phyloP scores from a whole-genome alignment of 1,284 basidiomycete species.

The Chiua sp. region DNA sequence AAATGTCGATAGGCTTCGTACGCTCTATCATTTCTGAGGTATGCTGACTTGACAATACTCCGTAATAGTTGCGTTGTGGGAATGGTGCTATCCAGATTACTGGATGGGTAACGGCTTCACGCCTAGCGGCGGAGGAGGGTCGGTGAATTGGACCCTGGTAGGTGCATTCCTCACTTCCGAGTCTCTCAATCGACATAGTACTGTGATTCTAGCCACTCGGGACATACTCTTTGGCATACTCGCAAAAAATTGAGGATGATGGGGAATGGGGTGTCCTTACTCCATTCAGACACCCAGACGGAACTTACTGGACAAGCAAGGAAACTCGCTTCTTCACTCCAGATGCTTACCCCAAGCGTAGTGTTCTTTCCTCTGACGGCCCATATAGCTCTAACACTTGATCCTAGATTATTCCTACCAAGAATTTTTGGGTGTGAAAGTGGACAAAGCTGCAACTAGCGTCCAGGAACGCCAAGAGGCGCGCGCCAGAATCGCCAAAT shows the following conservation, averaged over 20 bases:
- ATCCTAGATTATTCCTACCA: slow-evolving; percentile 30
- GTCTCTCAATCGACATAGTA: neutral
- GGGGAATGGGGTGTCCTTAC: slow-evolving; percentile 23
- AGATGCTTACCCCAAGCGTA: slow-evolving; percentile 26
- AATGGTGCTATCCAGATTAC: slow-evolving; percentile 31
- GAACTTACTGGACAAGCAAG: slow-evolving; percentile 29
- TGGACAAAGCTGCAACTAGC: slow-evolving; percentile 16
- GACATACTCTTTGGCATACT: slow-evolving; percentile 27
- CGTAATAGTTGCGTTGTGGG: slow-evolving; percentile 28
- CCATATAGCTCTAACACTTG: too few species aligned
- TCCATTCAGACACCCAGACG: slow-evolving; percentile 28
- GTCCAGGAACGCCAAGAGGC: slow-evolving; percentile 22
- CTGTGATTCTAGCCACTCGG: slow-evolving; percentile 14
- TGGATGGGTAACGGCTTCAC: slow-evolving; percentile 28
- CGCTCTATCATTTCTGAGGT: neutral
- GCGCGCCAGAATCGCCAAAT: slow-evolving; percentile 24
- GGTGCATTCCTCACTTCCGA: neutral
- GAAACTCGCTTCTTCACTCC: slow-evolving; percentile 26
- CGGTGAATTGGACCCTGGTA: slow-evolving; percentile 27
- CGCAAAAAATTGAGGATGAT: slow-evolving; percentile 22
- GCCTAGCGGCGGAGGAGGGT: slow-evolving; percentile 4
- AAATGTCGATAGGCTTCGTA: slow-evolving; percentile 31
- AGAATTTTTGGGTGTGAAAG: slow-evolving; percentile 30
- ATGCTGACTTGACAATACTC: neutral
- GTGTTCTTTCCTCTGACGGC: too few species aligned